These are phyloP conservation scores for Kluyveromyces lactis DNA, from an alignment of 805 yeast genomes.

Conservation along the genomic window DNA sequence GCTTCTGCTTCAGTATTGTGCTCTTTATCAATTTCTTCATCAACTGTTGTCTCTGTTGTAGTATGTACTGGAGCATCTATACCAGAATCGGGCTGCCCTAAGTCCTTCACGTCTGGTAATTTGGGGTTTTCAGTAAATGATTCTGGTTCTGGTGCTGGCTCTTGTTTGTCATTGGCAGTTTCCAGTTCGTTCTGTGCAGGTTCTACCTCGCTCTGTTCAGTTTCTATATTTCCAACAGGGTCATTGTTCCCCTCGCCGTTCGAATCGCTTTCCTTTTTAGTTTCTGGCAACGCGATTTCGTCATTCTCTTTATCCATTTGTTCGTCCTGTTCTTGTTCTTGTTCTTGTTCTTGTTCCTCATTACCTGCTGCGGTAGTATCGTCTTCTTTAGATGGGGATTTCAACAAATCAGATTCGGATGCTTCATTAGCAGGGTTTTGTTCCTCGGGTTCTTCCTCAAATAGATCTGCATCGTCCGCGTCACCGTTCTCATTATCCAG, in stretches of 20 bases:
- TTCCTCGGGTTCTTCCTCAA: too few relatives aligned
- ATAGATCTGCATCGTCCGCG: too few relatives aligned
- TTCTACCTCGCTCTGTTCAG: not conserved
- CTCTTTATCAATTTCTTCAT: not conserved
- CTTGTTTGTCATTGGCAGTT: not conserved
- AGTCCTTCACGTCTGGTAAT: not conserved
- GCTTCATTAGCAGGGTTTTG: too few relatives aligned
- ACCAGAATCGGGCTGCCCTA: too few relatives aligned
- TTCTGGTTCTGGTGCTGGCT: not conserved
- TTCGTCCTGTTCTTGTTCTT: not conserved
- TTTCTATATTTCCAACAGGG: not conserved
- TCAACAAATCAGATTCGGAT: too few relatives aligned
- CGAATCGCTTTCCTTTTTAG: too few relatives aligned
- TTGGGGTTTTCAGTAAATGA: not conserved
- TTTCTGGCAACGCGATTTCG: too few relatives aligned
- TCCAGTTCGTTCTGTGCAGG: not conserved
- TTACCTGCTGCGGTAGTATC: not conserved
- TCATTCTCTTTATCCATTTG: not conserved
- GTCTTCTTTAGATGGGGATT: not conserved
- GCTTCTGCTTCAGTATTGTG: not conserved
- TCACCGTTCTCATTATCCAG: too few relatives aligned
- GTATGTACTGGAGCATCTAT: not conserved
- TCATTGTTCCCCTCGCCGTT: not conserved
- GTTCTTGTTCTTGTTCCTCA: conserved; percentile 1
- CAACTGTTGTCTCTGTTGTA: not conserved